These are phyloP conservation scores for Ilyonectria mors-panacis DNA, from an alignment of 2,329 filamentous ascomycete genomes.

Conservation along the genomic window DNA sequence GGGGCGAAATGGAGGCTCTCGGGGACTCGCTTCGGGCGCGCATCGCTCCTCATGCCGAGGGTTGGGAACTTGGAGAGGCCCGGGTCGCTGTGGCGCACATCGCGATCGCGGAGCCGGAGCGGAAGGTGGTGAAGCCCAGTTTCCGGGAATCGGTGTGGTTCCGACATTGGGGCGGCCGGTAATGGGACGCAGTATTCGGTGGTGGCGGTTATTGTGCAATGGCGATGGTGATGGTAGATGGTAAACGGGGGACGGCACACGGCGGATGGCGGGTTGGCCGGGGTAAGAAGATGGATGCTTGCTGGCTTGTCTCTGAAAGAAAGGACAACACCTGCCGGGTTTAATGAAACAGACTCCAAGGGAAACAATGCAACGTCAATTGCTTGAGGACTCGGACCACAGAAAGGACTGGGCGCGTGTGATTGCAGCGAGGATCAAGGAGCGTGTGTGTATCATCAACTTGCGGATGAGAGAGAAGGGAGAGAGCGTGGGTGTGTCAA, in stretches of 20 bases:
- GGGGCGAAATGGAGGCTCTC: conserved; percentile 51
- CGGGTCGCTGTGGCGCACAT: conserved; percentile 12
- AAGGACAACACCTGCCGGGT: conserved; percentile 9
- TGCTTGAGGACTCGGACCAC: conserved; percentile 17
- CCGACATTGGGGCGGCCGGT: conserved; percentile 35
- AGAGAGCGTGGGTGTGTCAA: conserved; percentile 6
- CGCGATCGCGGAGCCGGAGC: conserved; percentile 41
- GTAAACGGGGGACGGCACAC: background rate
- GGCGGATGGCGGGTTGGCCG: background rate
- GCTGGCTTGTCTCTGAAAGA: background rate
- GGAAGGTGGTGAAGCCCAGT: conserved; percentile 49
- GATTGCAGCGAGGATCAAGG: background rate
- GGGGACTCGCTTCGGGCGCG: conserved; percentile 45
- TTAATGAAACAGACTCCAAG: conserved; percentile 17
- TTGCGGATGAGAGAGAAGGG: conserved; percentile 1
- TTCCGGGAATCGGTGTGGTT: conserved; percentile 36
- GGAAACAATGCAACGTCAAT: conserved; percentile 23
- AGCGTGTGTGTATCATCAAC: background rate
- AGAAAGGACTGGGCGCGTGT: conserved; percentile 15
- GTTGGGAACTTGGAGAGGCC: conserved; percentile 38
- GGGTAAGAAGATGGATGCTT: background rate
- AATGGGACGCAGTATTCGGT: conserved; percentile 7
- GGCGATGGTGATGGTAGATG: background rate
- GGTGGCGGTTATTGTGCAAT: conserved; percentile 7
- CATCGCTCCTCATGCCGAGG: conserved; percentile 21